Evolutionary conservation across 192 early-diverging fungal genomes (phyloP).

Genomic region (Jimgerdemannia lactiflua): DNA sequence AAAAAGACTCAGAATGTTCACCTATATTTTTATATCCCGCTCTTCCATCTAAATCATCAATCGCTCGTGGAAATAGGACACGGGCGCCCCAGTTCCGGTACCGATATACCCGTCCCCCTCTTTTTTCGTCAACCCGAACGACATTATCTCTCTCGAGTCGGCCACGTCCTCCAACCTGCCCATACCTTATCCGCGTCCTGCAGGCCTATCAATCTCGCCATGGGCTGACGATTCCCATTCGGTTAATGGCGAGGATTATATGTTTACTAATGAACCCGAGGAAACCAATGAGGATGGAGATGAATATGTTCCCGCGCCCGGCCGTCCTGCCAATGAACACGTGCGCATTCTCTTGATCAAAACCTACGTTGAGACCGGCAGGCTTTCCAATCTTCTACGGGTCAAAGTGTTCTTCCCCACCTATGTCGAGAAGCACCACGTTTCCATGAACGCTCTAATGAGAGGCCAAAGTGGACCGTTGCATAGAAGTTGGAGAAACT

Average conservation of each 20-base stretch:
- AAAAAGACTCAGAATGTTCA: no score
- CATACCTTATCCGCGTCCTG: slow-evolving; percentile 25
- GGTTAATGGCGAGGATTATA: no score
- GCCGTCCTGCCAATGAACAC: slow-evolving; percentile 44
- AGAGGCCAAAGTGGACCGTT: slow-evolving; percentile 42
- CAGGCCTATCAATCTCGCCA: slow-evolving; percentile 39
- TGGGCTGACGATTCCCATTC: slow-evolving; percentile 14
- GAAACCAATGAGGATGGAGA: not conserved
- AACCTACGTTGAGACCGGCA: slow-evolving; percentile 44
- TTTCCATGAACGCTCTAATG: slow-evolving; percentile 33
- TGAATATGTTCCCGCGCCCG: slow-evolving; percentile 27
- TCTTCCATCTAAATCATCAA: slow-evolving; percentile 1
- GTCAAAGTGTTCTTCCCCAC: slow-evolving; percentile 54
- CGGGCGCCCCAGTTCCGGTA: slow-evolving; percentile 40
- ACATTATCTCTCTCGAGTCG: slow-evolving; percentile 47
- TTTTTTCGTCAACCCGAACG: slow-evolving; percentile 46
- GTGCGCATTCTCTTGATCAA: slow-evolving; percentile 45
- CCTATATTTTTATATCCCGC: no score
- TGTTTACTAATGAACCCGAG: not conserved
- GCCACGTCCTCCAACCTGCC: slow-evolving; percentile 21
- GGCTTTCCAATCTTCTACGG: slow-evolving; percentile 45
- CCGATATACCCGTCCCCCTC: slow-evolving; percentile 47
- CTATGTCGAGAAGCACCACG: slow-evolving; percentile 49
- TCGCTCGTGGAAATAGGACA: slow-evolving; percentile 14
- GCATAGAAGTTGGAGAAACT: slow-evolving; percentile 43